Evolutionary conservation across 202 grass and related monocot species (phyloP).

Genomic region (Setaria italica): DNA sequence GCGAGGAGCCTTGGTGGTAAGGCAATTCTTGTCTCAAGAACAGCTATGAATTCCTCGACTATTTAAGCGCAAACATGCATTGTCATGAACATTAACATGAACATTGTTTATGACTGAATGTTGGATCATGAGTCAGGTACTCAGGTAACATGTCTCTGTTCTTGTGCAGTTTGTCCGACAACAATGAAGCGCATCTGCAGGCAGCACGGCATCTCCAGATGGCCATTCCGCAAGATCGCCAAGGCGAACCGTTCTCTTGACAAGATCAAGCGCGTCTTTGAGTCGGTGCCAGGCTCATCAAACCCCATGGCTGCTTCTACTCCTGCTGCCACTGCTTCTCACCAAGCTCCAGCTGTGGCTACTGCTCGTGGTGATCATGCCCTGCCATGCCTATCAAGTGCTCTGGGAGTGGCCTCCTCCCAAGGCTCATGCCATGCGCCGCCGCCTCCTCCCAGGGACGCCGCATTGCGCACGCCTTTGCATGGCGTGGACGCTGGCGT

Average conservation of each 20-base stretch:
- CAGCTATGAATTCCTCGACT: not conserved
- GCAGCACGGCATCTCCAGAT: constrained; percentile 72
- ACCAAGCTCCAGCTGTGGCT: constrained; percentile 26
- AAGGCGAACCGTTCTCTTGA: constrained; percentile 66
- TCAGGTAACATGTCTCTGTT: not conserved
- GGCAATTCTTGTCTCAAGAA: not conserved
- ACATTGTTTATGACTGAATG: not conserved
- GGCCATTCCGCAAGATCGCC: constrained; percentile 75
- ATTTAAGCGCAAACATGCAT: not conserved
- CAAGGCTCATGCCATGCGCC: constrained; percentile 55
- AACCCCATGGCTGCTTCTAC: not conserved
- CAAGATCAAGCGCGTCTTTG: constrained; percentile 63
- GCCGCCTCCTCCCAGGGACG: not conserved
- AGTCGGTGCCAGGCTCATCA: constrained; percentile 47
- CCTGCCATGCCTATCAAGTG: constrained; percentile 31
- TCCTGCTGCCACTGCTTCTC: constrained; percentile 13
- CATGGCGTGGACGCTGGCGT: not conserved
- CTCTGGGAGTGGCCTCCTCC: constrained; percentile 47
- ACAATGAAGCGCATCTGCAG: constrained; percentile 85
- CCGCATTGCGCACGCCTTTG: not conserved
- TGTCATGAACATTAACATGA: not conserved
- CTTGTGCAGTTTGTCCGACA: constrained; percentile 62
- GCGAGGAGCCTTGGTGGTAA: constrained; percentile 70
- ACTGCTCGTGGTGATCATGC: not conserved
- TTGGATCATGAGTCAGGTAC: not conserved